Base-by-base conservation (phyloP, 257 asterid genomes). In the Solanum pimpinellifolium region DNA sequence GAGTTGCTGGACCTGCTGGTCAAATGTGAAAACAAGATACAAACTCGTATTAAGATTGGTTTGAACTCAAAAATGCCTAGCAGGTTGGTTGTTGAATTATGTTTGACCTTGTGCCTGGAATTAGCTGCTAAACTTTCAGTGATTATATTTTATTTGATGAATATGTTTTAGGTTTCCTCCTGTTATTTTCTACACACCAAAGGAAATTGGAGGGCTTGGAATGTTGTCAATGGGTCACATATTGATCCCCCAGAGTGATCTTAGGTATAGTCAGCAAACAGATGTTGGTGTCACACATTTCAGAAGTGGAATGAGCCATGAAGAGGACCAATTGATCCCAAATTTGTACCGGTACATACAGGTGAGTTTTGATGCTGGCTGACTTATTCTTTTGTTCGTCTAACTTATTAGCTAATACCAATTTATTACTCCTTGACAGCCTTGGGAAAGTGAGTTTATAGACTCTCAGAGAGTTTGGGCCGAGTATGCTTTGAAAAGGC, bases 391-490 rank as follows among this genome's bases (percentile, higher is more conserved):
- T 59, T 2, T 86, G 31, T 70, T 44, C 6, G 37, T 20, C 11
- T 41, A 23, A 23, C n/a, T 33, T 47, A 12, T 52, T 33, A 15
- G 23, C 83, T 72, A 85, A 85, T 44, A 33, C 85, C 66, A 35
- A 59, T 35, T 46, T 84, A 59, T 74, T 23, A 11, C 49, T 46
- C 44, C 87, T 73, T 87, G 84, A 78, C 94, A 97, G 99, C 99
- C 99, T 59, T 97, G 98, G 99, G 99, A 97, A 94, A 97, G 99
- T 56, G 99, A 97, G 91, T 97, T 97, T 88, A 94, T 97, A 72
- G 99, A 97, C 87, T 97, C 99, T n/a, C 98, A 96, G 92, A 96
- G 99, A 86, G 99, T 97, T 90, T 97, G 99, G 99, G 99, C 99
- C 70, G 99, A 97, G 86, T 97, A 97, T 93, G 99, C 99, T 25